Base-by-base conservation (phyloP, 2,329 filamentous ascomycete species). In the Acarospora socialis region DNA sequence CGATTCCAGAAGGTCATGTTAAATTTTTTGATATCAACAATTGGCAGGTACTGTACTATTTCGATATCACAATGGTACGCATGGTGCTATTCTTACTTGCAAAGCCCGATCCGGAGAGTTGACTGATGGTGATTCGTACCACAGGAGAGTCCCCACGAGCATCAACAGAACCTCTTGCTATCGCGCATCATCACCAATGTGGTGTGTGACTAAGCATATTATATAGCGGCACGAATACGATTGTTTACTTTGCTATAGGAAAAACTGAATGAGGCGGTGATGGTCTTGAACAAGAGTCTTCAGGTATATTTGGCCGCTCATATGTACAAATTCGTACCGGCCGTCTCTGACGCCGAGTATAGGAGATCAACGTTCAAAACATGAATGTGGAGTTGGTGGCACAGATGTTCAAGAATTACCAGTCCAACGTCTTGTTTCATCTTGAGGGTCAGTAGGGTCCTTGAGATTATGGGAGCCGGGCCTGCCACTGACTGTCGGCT, bases 381-480 rank as follows among this genome's bases (percentile, higher is more conserved):
- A 94, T 95, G 84, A 92, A 98, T 51, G 83, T 94, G 21, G 90
- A 95, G 60, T 69, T 95, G 3, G 90, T 95, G 4, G 86, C 87
- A 1, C 87, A 95, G 53, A 98, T 98, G 90, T 98, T 95, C 66
- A 94, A 95, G 63, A 98, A 95, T 59, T 98, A 98, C 54, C 86
- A 94, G 55, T 93, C 84, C 7, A 98, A 95, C 47, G 87, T 95
- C 9, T 63, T 95, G 4, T 95, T 98, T 54, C 90, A 98, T 48
- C 68, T 98, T 4, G 90, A 95, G 74, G 90, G 90, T 92, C 64
- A 43, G 53, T 30, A 21, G 24, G 17, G 7, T 19, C 18, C 12
- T 25, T 4, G 5, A 10, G 7, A 12, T 27, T 12, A n/a, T 8
- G 12, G 3, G 6, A 9, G 3, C 10, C 13, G 16, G 29, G 3